These are phyloP conservation scores for Gossypium sturtianum DNA, from an alignment of 345 rosid species.

Conservation along the genomic window DNA sequence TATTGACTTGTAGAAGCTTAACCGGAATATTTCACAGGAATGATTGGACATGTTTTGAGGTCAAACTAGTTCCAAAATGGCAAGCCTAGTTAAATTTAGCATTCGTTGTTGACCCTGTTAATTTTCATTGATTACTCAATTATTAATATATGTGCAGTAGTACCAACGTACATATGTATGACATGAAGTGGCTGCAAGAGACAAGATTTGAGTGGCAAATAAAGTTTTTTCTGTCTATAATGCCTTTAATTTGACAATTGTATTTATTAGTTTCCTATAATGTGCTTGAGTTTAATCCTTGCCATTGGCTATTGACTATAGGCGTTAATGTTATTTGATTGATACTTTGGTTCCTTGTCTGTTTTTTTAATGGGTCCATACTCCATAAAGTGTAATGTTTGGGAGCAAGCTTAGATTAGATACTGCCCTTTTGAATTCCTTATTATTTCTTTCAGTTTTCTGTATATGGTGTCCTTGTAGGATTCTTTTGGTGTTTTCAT, in stretches of 20 bases:
- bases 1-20: neutral
- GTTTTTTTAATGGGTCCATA: slow-evolving; percentile 1
- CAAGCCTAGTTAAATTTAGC: neutral
- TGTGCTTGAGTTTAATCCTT: slow-evolving; percentile 5
- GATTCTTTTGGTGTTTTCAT: neutral
- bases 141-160: neutral
- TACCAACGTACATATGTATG: neutral
- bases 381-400: neutral
- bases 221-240: neutral
- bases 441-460: neutral
- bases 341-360: neutral
- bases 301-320: neutral
- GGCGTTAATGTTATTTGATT: neutral
- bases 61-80: neutral
- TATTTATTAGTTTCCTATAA: slow-evolving; percentile 1
- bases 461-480: neutral
- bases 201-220: neutral
- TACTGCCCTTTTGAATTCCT: neutral
- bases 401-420: neutral
- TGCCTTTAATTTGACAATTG: neutral
- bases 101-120: neutral
- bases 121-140: neutral
- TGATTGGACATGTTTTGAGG: neutral
- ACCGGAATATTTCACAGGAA: neutral
- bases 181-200: neutral